phyloP scores from a whole-genome alignment of 768 basidiomycete species.

The Xerocomellus intermedius region DNA sequence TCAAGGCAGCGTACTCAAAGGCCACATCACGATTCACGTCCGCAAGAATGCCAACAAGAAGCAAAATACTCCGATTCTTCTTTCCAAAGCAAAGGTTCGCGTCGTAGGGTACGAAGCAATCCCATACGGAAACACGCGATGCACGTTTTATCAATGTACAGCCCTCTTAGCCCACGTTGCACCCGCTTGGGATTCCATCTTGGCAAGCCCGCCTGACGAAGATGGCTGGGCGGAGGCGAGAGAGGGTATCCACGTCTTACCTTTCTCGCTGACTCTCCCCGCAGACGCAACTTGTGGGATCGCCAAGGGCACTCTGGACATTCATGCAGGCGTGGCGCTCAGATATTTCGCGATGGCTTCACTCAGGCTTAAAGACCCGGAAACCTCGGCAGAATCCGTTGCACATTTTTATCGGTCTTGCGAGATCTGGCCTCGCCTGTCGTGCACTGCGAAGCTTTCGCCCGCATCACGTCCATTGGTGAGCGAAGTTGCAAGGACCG shows the following conservation, averaged over 20 bases:
- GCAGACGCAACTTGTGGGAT: conserved; percentile 48
- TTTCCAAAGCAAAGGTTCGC: conserved; percentile 76
- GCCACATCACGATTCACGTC: conserved; percentile 65
- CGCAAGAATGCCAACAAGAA: conserved; percentile 54
- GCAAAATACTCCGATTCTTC: conserved; percentile 46
- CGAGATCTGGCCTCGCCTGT: conserved; percentile 74
- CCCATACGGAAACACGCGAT: conserved; percentile 52
- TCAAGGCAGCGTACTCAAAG: conserved; percentile 74
- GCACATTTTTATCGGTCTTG: conserved; percentile 89
- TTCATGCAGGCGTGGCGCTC: conserved; percentile 60
- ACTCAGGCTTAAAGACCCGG: conserved; percentile 68
- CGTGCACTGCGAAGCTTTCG: conserved; percentile 58
- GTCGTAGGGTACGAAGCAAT: conserved; percentile 84
- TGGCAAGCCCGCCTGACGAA: conserved; percentile 44
- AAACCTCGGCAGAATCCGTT: conserved; percentile 62
- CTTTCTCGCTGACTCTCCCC: conserved; percentile 71
- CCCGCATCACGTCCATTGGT: conserved; percentile 59
- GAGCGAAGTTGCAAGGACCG: conserved; percentile 49
- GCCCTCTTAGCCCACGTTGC: conserved; percentile 49
- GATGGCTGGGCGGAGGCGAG: conserved; percentile 63
- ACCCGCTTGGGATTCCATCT: conserved; percentile 44
- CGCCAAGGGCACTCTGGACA: conserved; percentile 56
- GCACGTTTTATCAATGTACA: conserved; percentile 82
- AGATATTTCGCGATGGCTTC: conserved; percentile 82
- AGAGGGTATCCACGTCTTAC: conserved; percentile 67